phyloP scores from a whole-genome alignment of 78 protist species.

The Dictyostelium purpureum region DNA sequence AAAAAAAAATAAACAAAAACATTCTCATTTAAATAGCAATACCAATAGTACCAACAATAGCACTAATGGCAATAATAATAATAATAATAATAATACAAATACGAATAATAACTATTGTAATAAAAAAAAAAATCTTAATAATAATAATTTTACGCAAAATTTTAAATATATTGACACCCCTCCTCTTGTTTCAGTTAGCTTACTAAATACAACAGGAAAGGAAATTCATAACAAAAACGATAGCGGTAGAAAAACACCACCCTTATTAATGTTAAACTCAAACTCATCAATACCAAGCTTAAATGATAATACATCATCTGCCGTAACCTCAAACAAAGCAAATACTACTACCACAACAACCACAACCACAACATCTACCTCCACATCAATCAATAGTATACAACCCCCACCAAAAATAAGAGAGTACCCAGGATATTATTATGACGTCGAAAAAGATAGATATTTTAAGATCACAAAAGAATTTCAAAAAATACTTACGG shows the following conservation, averaged over 20 bases:
- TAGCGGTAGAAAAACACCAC: background rate
- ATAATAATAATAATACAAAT: background rate
- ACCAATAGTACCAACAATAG: background rate
- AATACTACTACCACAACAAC: background rate
- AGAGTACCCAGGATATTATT: conserved; percentile 50
- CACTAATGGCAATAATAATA: background rate
- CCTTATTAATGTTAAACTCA: background rate
- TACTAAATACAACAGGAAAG: background rate
- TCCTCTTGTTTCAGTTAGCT: background rate
- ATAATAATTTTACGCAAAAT: too few species aligned
- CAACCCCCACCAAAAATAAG: too few species aligned
- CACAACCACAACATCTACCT: background rate
- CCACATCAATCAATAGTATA: background rate
- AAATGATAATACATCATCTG: background rate
- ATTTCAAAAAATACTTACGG: background rate
- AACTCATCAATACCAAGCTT: background rate
- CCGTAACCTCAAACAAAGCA: background rate
- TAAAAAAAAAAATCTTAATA: background rate
- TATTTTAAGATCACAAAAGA: conserved; percentile 60
- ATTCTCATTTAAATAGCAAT: too few species aligned
- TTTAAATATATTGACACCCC: background rate
- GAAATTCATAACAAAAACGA: background rate
- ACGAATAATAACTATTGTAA: background rate
- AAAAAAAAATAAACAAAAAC: too few species aligned
- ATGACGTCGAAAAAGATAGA: conserved; percentile 52